These are phyloP conservation scores for Marchantia paleacea DNA, from an alignment of 225 moss, liverwort and hornwort genomes.

Conservation along the genomic window DNA sequence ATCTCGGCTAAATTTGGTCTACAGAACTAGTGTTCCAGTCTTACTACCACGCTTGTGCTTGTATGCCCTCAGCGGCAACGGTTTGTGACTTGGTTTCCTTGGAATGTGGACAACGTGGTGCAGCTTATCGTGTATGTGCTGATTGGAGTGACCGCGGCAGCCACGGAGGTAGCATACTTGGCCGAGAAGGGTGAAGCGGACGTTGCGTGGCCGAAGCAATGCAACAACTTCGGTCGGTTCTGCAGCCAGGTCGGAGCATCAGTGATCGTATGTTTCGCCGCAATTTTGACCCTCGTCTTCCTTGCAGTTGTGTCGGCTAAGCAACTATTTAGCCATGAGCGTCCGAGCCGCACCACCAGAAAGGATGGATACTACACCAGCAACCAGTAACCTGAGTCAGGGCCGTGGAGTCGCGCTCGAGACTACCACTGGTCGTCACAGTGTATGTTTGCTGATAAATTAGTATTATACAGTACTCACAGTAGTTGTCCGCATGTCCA, in stretches of 20 bases:
- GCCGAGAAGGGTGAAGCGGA: constrained; percentile 10
- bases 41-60: too few relatives aligned
- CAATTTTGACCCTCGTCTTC: background rate
- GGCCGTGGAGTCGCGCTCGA: background rate
- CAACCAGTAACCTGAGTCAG: background rate
- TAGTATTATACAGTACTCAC: background rate
- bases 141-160: constrained; percentile 17
- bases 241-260: constrained; percentile 29
- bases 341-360: background rate
- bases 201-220: constrained; percentile 10
- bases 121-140: constrained; percentile 22
- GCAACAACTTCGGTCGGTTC: constrained; percentile 19
- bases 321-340: constrained; percentile 16
- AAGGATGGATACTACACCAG: constrained; percentile 17
- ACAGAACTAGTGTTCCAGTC: too few relatives aligned
- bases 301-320: constrained; percentile 20
- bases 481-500: background rate
- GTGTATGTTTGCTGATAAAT: background rate
- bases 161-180: constrained; percentile 29
- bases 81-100: too few relatives aligned
- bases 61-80: too few relatives aligned
- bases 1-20: too few relatives aligned
- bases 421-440: background rate
- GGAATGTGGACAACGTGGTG: background rate
- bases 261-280: constrained; percentile 13